Evolutionary conservation across 2,329 filamentous ascomycete genomes (phyloP).

Genomic region (Berkeleyomyces rouxiae): DNA sequence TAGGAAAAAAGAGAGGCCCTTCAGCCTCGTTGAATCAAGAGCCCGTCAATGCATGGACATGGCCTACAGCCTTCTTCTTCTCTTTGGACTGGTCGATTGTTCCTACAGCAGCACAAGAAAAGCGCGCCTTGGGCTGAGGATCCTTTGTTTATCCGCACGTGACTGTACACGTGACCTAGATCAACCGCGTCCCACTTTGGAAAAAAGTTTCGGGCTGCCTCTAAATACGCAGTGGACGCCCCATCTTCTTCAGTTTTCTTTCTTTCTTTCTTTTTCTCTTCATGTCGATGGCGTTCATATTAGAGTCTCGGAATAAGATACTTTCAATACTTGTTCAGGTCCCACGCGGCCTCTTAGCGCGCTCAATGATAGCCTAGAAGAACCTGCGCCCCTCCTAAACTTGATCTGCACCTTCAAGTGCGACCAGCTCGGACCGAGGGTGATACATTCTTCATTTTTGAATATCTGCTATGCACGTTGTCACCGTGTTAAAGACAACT

Average conservation of each 20-base stretch:
- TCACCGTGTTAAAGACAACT: neutral
- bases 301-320: conserved; percentile 97
- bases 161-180: neutral
- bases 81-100: neutral
- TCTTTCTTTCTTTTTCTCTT: conserved; percentile 35
- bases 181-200: neutral
- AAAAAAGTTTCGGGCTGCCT: conserved; percentile 1
- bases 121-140: neutral
- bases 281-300: conserved; percentile 82
- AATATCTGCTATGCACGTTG: neutral
- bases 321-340: conserved; percentile 85
- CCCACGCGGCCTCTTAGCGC: conserved; percentile 68
- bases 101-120: neutral
- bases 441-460: conserved; percentile 13
- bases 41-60: neutral
- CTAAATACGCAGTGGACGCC: conserved; percentile 7
- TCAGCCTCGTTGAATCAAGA: conserved; percentile 12
- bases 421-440: conserved; percentile 21
- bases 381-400: conserved; percentile 51
- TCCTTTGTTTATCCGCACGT: neutral
- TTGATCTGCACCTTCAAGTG: conserved; percentile 35
- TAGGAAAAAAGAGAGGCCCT: neutral
- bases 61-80: conserved; percentile 3
- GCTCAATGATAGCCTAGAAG: conserved; percentile 96
- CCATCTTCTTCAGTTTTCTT: conserved; percentile 13